Conservation (phyloP, 1,139 yeast genomes). For the Suhomyces guaymorum region DNA sequence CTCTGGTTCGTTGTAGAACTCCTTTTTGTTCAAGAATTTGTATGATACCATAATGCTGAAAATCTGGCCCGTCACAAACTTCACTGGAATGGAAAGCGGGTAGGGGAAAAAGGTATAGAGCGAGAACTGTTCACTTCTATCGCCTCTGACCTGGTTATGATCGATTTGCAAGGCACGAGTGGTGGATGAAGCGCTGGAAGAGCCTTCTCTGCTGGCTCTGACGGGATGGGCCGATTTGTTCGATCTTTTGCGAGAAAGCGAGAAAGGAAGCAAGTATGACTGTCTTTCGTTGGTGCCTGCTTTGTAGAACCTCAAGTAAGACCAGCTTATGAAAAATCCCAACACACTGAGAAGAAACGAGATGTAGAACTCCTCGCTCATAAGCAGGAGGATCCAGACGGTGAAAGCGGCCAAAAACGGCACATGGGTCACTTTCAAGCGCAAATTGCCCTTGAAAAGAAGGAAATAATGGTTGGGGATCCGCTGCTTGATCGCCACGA, state of each 20-base stretch:
- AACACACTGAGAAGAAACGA: constrained; percentile 26
- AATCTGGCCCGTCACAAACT: constrained; percentile 19
- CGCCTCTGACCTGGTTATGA: constrained; percentile 31
- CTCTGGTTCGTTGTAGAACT: constrained; percentile 29
- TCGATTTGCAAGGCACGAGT: constrained; percentile 27
- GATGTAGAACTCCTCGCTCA: constrained; percentile 34
- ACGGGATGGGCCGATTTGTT: constrained; percentile 17
- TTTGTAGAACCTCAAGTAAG: constrained; percentile 41
- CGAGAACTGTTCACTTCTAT: constrained; percentile 45
- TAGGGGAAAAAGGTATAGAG: constrained; percentile 46
- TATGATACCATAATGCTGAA: constrained; percentile 25
- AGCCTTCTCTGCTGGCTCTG: constrained; percentile 9
- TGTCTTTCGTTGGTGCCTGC: constrained; percentile 46
- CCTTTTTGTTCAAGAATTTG: constrained; percentile 28
- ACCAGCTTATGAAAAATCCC: constrained; percentile 44
- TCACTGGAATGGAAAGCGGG: constrained; percentile 37
- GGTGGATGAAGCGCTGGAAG: constrained; percentile 5
- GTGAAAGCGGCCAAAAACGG: constrained; percentile 34
- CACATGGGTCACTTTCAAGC: constrained; percentile 40
- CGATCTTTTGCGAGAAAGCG: constrained; percentile 26
- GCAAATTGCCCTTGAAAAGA: constrained; percentile 39
- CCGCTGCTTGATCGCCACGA: constrained; percentile 48
- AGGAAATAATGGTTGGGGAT: constrained; percentile 46
- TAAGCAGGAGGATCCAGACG: constrained; percentile 21
- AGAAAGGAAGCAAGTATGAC: constrained; percentile 41